Evolutionary conservation across 2,329 filamentous ascomycete species (phyloP).

Genomic region (Diplodia sapinea): DNA sequence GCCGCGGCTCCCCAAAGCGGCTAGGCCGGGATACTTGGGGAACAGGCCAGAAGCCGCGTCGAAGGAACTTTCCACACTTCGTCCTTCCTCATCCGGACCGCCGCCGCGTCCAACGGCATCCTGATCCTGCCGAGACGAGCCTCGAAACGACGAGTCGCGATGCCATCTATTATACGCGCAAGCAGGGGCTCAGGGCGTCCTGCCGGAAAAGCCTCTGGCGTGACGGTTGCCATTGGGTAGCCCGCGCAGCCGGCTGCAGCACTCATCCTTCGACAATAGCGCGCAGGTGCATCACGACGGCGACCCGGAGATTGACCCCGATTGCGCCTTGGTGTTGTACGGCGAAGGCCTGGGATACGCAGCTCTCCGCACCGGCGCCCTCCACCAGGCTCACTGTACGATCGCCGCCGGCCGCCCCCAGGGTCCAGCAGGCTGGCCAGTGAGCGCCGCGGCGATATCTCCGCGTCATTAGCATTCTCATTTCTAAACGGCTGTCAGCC

Average conservation of each 20-base stretch:
- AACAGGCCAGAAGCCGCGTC: background rate
- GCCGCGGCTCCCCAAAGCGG: background rate
- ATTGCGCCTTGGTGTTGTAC: background rate
- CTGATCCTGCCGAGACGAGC: background rate
- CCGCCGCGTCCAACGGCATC: background rate
- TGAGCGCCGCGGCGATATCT: slow-evolving; percentile 2
- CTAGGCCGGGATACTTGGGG: background rate
- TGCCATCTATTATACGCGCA: background rate
- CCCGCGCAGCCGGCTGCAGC: background rate
- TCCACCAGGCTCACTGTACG: background rate
- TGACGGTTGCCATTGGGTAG: background rate
- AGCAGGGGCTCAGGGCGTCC: background rate
- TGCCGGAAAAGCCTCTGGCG: too few species aligned
- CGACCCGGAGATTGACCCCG: slow-evolving; percentile 9
- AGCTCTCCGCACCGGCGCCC: background rate
- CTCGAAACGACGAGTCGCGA: background rate
- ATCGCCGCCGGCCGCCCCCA: slow-evolving; percentile 13
- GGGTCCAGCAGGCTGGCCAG: slow-evolving; percentile 11
- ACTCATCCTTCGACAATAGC: slow-evolving; percentile 9
- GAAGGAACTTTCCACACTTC: background rate
- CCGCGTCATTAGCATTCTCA: slow-evolving; percentile 10
- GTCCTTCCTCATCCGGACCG: slow-evolving; percentile 7
- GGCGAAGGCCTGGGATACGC: background rate
- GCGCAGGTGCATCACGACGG: background rate
- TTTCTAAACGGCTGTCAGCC: slow-evolving; percentile 16